Evolutionary conservation across 306 rosid genomes (phyloP).

Genomic region (Medicago ruthenica): DNA sequence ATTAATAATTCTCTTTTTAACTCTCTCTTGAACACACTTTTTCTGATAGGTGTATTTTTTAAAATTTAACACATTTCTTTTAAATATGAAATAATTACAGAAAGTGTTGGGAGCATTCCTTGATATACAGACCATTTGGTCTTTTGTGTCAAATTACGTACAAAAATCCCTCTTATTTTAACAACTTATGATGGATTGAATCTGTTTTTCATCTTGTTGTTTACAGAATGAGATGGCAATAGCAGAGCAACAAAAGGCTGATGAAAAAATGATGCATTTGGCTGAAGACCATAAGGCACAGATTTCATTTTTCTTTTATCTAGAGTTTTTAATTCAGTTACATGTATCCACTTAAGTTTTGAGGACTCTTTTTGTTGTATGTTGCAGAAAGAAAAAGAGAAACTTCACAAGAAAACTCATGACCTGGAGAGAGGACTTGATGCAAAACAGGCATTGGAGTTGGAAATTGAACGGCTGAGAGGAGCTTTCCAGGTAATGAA

Average conservation of each 20-base stretch:
- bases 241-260: slow-evolving; percentile 69
- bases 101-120: no score
- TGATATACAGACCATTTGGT: not conserved
- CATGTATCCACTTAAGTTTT: slow-evolving; percentile 15
- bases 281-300: slow-evolving; percentile 70
- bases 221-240: slow-evolving; percentile 74
- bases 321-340: slow-evolving; percentile 3
- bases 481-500: slow-evolving; percentile 76
- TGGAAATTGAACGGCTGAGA: slow-evolving; percentile 67
- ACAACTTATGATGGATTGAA: slow-evolving; percentile 19
- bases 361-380: not conserved
- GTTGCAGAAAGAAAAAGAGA: slow-evolving; percentile 72
- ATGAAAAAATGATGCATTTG: slow-evolving; percentile 61
- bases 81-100: no score
- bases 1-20: not conserved
- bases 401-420: slow-evolving; percentile 52
- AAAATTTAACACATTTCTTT: not conserved
- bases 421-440: slow-evolving; percentile 80
- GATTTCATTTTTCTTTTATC: slow-evolving; percentile 8
- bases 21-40: not conserved
- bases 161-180: not conserved
- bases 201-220: not conserved
- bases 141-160: slow-evolving; percentile 18
- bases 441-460: slow-evolving; percentile 69
- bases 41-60: not conserved